These are phyloP conservation scores for Maudiozyma serrabonitensis DNA, from an alignment of 805 yeast species.

Conservation along the genomic window DNA sequence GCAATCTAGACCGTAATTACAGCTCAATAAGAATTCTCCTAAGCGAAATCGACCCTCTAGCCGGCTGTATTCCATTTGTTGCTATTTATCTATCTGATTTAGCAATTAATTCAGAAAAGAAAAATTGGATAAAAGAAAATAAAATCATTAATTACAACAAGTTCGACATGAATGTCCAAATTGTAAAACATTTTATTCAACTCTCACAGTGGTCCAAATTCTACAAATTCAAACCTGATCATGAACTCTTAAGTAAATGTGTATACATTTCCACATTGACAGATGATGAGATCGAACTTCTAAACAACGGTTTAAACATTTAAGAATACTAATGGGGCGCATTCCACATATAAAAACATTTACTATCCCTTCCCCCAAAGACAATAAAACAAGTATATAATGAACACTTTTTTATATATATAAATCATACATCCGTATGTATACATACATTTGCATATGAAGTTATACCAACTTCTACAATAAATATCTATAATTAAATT, in stretches of 20 bases:
- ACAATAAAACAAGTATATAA: not conserved
- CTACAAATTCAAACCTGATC: conserved; percentile 46
- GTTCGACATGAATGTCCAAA: conserved; percentile 63
- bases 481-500: too few species aligned
- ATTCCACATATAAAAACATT: not conserved
- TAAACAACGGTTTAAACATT: not conserved
- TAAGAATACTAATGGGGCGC: not conserved
- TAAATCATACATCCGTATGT: not conserved
- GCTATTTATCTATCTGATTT: conserved; percentile 80
- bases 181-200: conserved; percentile 67
- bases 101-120: conserved; percentile 48
- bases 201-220: conserved; percentile 78
- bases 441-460: not conserved
- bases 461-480: too few species aligned
- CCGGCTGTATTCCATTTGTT: conserved; percentile 84
- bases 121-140: conserved; percentile 25
- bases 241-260: conserved; percentile 71
- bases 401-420: not conserved
- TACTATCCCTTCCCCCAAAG: not conserved
- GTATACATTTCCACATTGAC: conserved; percentile 66
- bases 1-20: conserved; percentile 71
- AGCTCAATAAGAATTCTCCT: conserved; percentile 42
- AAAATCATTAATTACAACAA: conserved; percentile 65
- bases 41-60: conserved; percentile 47
- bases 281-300: conserved; percentile 49